Evolutionary conservation across 371 early-diverging fungal genomes (phyloP), one percentile per base, ranked within the genome.

Genomic region (Nematocida sp.): DNA sequence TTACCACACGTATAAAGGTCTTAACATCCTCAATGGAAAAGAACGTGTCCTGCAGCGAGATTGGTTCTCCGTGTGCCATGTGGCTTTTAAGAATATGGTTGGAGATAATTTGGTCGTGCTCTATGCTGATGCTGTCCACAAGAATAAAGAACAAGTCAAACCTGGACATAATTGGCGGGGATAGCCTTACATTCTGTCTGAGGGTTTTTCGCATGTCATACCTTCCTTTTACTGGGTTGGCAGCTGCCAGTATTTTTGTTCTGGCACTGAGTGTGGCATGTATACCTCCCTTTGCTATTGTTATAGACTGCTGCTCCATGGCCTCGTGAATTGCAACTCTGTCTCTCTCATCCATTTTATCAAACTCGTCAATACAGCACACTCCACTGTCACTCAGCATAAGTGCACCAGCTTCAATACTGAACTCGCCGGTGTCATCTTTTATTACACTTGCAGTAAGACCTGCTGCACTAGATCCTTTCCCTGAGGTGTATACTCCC

Each of bases 291-390:
- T 98, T 98, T 55, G 96, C 92, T 82, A 98, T 96, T n/a, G 93
- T 92, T 72, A 98, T 97, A 1, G 96, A 97, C 88, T 98, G 98
- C 88, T 99, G 98, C 87, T 98, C 98, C 99, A 98, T 98, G 18
- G 97, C 99, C 89, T 98, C 99, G 90, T 98, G 98, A 88, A 99
- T 97, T 58, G 96, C 94, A n/a, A 96, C 96, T 87, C 95, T 96
- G 89, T 99, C 99, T 80, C 89, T 89, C 44, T 93, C 85, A 82
- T 96, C 95, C 98, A 99, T 97, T 89, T 98, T 98, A 87, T 98
- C 98, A 87, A 98, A 98, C 87, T 98, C 99, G 87, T 98, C 98
- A 83, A 99, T 99, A 80, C 94, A 94, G 88, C 98, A 98, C 66
- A 99, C 72, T 87, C 93, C 93, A 85, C 94, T 94, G 87, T 99